Conservation (phyloP, 2,329 filamentous ascomycete genomes). For the Calonectria ilicicola region DNA sequence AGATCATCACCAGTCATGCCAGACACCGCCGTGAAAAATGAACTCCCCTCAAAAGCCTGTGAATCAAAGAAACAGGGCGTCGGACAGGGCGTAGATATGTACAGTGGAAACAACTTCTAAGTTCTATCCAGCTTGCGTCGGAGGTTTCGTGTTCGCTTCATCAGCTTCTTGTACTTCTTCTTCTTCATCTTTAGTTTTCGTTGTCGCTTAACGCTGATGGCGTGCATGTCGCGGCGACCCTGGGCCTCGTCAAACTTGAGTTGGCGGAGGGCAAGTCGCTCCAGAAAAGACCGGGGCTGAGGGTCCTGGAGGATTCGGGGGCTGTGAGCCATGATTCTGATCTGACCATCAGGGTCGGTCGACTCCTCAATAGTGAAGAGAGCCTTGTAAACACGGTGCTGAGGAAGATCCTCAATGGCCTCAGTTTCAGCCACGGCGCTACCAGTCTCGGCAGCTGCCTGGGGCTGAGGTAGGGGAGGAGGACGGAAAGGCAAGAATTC, state of each 20-base stretch:
- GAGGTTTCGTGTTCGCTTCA: constrained; percentile 90
- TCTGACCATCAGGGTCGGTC: constrained; percentile 68
- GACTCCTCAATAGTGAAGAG: constrained; percentile 77
- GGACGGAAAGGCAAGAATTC: constrained; percentile 85
- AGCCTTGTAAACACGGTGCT: constrained; percentile 71
- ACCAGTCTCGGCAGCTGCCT: constrained; percentile 56
- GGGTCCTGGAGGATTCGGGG: constrained; percentile 66
- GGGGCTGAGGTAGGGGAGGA: constrained; percentile 81
- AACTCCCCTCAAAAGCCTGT: constrained; percentile 40
- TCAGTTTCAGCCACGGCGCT: constrained; percentile 47
- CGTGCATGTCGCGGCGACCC: constrained; percentile 71
- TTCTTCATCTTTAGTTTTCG: constrained; percentile 99
- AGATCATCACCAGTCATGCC: constrained; percentile 45
- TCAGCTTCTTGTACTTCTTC: constrained; percentile 99
- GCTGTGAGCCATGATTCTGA: constrained; percentile 71
- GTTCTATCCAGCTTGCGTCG: constrained; percentile 84
- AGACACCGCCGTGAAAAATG: constrained; percentile 43
- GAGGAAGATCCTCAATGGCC: constrained; percentile 52
- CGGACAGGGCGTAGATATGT: constrained; percentile 39
- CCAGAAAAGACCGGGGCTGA: constrained; percentile 70
- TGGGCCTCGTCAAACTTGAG: constrained; percentile 68
- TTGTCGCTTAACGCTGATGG: constrained; percentile 92
- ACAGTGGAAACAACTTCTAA: constrained; percentile 48
- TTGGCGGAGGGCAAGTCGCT: constrained; percentile 76
- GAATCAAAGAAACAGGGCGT: constrained; percentile 37